A percentile compares a stretch with the other conserved stretches of the same genome.
phyloP scores from a whole-genome alignment of 192 early-diverging fungal genomes.

The Rhizophagus sp. region DNA sequence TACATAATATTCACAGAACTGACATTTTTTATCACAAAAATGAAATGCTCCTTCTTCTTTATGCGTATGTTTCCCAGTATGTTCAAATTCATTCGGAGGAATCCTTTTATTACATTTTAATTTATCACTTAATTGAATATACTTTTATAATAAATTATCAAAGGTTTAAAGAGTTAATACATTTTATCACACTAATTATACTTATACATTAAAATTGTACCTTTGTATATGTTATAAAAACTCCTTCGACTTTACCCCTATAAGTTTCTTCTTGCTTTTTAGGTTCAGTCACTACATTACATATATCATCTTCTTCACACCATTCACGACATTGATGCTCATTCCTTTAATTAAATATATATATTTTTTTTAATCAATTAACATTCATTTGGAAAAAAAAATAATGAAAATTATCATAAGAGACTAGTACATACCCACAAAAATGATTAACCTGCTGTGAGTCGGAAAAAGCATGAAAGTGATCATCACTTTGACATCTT shows the following conservation, averaged over 20 bases:
- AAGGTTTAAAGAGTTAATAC: background rate
- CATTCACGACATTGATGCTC: conserved; percentile 27
- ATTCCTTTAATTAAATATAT: background rate
- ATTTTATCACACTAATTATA: background rate
- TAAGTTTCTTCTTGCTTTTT: conserved; percentile 7
- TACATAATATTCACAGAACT: conserved; percentile 26
- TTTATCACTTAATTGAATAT: conserved; percentile 15
- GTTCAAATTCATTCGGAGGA: conserved; percentile 22
- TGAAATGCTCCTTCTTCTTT: background rate
- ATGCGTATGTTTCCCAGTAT: conserved; percentile 26
- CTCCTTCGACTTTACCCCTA: background rate
- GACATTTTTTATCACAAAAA: conserved; percentile 14
- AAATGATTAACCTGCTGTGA: background rate
- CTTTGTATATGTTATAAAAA: conserved; percentile 21
- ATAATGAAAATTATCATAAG: background rate
- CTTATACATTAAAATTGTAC: background rate
- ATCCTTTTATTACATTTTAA: conserved; percentile 20
- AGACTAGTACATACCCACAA: conserved; percentile 20
- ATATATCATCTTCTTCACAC: conserved; percentile 24
- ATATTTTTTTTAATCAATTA: background rate
- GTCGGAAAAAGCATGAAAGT: conserved; percentile 8
- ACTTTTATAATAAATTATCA: background rate
- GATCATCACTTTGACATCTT: conserved; percentile 17
- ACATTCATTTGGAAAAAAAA: too few species aligned
- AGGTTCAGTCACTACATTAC: conserved; percentile 17